These are phyloP conservation scores for Priceomyces fermenticarens DNA, from an alignment of 805 yeast species.

Conservation along the genomic window DNA sequence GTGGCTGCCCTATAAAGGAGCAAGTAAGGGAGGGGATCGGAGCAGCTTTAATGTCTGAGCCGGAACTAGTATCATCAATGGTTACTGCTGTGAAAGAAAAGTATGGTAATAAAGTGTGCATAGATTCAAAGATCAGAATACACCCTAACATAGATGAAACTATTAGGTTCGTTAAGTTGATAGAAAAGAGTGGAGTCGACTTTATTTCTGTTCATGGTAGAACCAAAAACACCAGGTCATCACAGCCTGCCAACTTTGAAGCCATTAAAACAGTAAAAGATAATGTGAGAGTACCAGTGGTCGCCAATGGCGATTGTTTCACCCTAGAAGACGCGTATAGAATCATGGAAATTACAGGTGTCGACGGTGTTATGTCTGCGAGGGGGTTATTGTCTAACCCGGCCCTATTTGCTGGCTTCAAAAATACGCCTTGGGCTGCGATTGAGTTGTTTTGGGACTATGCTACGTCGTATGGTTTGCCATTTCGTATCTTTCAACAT, in stretches of 20 bases:
- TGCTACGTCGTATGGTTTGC: slow-evolving; percentile 76
- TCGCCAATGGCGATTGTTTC: slow-evolving; percentile 98
- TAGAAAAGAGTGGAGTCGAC: slow-evolving; percentile 88
- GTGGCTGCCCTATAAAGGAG: slow-evolving; percentile 96
- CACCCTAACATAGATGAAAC: slow-evolving; percentile 77
- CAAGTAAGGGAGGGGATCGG: slow-evolving; percentile 96
- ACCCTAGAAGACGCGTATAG: slow-evolving; percentile 56
- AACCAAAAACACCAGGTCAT: slow-evolving; percentile 77
- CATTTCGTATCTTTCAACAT: slow-evolving; percentile 80
- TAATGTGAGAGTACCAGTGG: slow-evolving; percentile 66
- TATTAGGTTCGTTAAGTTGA: slow-evolving; percentile 61
- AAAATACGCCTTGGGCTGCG: slow-evolving; percentile 85
- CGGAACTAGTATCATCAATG: slow-evolving; percentile 78
- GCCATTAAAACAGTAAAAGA: slow-evolving; percentile 69
- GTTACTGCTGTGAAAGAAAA: slow-evolving; percentile 75
- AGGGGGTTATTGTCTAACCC: slow-evolving; percentile 87
- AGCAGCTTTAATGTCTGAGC: slow-evolving; percentile 86
- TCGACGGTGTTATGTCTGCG: slow-evolving; percentile 94
- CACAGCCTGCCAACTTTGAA: slow-evolving; percentile 77
- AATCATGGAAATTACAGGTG: slow-evolving; percentile 67
- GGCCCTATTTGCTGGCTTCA: slow-evolving; percentile 74
- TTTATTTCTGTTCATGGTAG: slow-evolving; percentile 94
- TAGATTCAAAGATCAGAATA: slow-evolving; percentile 90
- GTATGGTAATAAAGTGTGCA: slow-evolving; percentile 67
- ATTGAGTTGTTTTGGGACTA: slow-evolving; percentile 81